phyloP scores from a whole-genome alignment of 352 stramenopile species.

The Phytophthora palmivora region DNA sequence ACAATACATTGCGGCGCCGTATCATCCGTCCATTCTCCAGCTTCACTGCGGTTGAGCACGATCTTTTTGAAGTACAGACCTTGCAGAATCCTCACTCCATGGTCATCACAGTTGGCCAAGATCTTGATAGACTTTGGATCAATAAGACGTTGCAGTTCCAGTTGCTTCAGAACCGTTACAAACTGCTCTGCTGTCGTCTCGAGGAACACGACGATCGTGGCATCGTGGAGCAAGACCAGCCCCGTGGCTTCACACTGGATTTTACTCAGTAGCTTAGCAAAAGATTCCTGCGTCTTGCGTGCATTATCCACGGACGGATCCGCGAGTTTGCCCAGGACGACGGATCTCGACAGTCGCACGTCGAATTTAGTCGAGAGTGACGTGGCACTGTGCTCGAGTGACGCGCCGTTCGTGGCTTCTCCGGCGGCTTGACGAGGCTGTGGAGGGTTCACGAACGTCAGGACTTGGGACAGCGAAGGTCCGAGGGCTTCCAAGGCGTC shows the following conservation, averaged over 20 bases:
- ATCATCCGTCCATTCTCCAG: conserved; percentile 55
- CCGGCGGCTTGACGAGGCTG: conserved; percentile 36
- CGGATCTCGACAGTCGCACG: conserved; percentile 54
- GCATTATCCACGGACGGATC: conserved; percentile 54
- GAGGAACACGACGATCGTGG: conserved; percentile 59
- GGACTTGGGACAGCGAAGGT: conserved; percentile 57
- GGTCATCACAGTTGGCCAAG: conserved; percentile 69
- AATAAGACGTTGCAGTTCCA: conserved; percentile 47
- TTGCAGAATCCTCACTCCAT: conserved; percentile 55
- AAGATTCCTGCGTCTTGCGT: conserved; percentile 70
- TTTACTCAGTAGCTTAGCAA: conserved; percentile 60
- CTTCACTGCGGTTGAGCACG: conserved; percentile 38
- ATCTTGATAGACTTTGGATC: conserved; percentile 55
- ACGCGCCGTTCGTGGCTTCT: conserved; percentile 34
- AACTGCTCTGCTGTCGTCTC: conserved; percentile 72
- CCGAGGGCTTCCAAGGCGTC: conserved; percentile 53
- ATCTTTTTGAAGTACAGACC: conserved; percentile 78
- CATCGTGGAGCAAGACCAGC: conserved; percentile 61
- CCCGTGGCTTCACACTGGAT: conserved; percentile 67
- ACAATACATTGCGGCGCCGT: conserved; percentile 46
- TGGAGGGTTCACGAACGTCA: conserved; percentile 52
- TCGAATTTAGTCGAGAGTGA: conserved; percentile 41
- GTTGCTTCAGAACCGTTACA: conserved; percentile 47
- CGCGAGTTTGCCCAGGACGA: conserved; percentile 46
- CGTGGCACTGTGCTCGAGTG: too few relatives aligned